Evolutionary conservation across 2,329 filamentous ascomycete genomes (phyloP), one percentile per base, ranked within the genome.

Genomic region (Fusarium pseudocircinatum): DNA sequence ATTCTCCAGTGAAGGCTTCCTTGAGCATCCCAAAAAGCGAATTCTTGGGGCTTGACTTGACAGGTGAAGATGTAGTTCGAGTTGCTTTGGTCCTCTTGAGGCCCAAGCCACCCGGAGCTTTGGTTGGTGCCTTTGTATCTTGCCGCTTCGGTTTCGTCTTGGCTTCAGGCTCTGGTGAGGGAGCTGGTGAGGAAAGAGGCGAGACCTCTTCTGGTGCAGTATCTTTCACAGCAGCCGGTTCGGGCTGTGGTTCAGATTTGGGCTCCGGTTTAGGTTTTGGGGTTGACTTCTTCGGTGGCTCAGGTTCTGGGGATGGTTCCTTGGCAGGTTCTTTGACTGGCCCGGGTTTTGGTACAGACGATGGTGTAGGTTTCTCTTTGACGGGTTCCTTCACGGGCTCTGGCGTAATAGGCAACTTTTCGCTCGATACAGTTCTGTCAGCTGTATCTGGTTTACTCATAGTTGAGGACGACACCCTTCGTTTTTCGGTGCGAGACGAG

Each of bases 1-100:
- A 91, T 77, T 92, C 89, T 36, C 90, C 90, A 43, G 86, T 86
- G 75, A 92, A 92, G 7, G 89, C 90, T 68, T 90, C 89, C 60
- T 87, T 88, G 14, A 92, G 80, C 50, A 86, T 85, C 44, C 90
- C 90, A 28, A 90, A 85, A 60, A 92, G 84, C 1, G 87, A 87
- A 40, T 84, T 84, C 76, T 87, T 90, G 18, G 77, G 77, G 5
- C 77, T 80, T 0, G 83, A 70, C 76, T 87, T 91, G 12, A 84
- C 60, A 2, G 88, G 85, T 11, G 88, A 86, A 3, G 87, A 82
- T 4, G 83, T 77, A 65, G 78, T 84, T 72, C 88, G 85, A 36
- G 87, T 90, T 28, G 90, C 89, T 47, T 85, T 84, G 53, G 87
- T 89, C 75, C 90, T 85, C 79, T 85, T 89, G 32, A 92, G 79